Percentiles rank a stretch among this genome's conserved stretches.
These are phyloP conservation scores for Massarina eburnea DNA, from an alignment of 2,329 filamentous ascomycete genomes.

Conservation along the genomic window DNA sequence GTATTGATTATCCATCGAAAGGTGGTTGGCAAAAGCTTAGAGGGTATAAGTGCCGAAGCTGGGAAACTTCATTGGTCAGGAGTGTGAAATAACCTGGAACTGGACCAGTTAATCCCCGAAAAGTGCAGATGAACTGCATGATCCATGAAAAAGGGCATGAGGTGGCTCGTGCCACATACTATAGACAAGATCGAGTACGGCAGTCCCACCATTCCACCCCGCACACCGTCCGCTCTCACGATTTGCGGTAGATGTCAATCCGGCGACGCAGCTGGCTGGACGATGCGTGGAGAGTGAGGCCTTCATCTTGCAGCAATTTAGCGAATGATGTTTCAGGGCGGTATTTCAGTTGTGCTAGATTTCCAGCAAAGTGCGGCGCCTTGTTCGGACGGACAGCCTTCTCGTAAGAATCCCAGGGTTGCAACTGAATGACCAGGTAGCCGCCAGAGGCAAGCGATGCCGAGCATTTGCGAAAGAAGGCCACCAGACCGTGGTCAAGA, in stretches of 20 bases:
- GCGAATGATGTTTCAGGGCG: constrained; percentile 41
- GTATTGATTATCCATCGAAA: constrained; percentile 8
- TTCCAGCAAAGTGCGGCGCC: constrained; percentile 35
- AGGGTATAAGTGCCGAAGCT: constrained; percentile 11
- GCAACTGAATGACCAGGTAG: constrained; percentile 38
- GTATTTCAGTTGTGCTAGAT: constrained; percentile 25
- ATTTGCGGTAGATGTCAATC: constrained; percentile 39
- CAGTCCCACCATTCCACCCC: constrained; percentile 8
- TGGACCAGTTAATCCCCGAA: constrained; percentile 21
- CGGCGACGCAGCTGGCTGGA: constrained; percentile 34
- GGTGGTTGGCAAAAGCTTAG: constrained; percentile 8
- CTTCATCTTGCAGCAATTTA: constrained; percentile 27
- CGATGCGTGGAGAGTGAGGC: constrained; percentile 28
- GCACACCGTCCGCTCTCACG: constrained; percentile 12
- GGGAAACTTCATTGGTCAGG: constrained; percentile 12
- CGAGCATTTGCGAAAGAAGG: constrained; percentile 38
- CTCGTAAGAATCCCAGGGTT: constrained; percentile 41
- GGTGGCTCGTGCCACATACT: constrained; percentile 15
- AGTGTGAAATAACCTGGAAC: constrained; percentile 18
- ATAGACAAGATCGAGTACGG: constrained; percentile 1
- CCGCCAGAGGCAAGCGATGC: constrained; percentile 31
- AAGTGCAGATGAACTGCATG: constrained; percentile 17
- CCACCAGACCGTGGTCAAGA: constrained; percentile 33
- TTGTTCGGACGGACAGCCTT: constrained; percentile 36
- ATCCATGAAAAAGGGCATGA: constrained; percentile 3